Percentiles rank a stretch among this genome's conserved stretches.
These are phyloP conservation scores for Wickerhamomyces mucosus DNA, from an alignment of 805 yeast genomes.

Conservation along the genomic window DNA sequence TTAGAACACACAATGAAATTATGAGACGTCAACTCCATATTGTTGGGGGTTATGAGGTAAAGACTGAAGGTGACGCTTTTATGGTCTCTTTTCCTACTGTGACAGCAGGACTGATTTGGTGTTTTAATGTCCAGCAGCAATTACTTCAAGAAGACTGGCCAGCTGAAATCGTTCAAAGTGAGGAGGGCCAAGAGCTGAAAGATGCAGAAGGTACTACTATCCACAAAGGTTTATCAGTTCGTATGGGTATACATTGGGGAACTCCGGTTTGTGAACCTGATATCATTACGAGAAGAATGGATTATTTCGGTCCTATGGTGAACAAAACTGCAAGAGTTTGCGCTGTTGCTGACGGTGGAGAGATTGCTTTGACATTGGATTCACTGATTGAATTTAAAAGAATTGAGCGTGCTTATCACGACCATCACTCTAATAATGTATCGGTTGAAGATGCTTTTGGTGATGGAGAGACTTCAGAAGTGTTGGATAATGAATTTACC, in stretches of 20 bases:
- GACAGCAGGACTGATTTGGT: conserved; percentile 85
- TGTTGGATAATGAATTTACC: conserved; percentile 55
- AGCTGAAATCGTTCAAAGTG: conserved; percentile 73
- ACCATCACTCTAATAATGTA: conserved; percentile 8
- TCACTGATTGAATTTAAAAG: conserved; percentile 63
- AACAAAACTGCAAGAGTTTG: conserved; percentile 89
- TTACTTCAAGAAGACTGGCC: conserved; percentile 91
- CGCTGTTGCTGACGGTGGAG: conserved; percentile 98
- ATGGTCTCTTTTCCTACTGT: conserved; percentile 96
- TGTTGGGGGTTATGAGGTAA: conserved; percentile 96
- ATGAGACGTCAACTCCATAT: conserved; percentile 91
- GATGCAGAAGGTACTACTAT: conserved; percentile 51
- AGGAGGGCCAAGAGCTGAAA: conserved; percentile 72
- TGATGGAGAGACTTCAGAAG: conserved; percentile 37
- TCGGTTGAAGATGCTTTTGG: conserved; percentile 33
- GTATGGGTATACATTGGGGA: conserved; percentile 99
- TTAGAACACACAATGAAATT: conserved; percentile 83
- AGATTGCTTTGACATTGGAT: conserved; percentile 78
- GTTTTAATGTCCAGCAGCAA: conserved; percentile 85
- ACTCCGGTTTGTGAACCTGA: conserved; percentile 93
- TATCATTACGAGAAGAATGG: conserved; percentile 94
- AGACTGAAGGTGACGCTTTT: conserved; percentile 98
- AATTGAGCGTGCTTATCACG: conserved; percentile 28
- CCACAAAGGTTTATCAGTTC: conserved; percentile 83
- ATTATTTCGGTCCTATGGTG: conserved; percentile 98